Conservation (phyloP, 306 rosid genomes). For the Amphicarpaea edgeworthii region DNA sequence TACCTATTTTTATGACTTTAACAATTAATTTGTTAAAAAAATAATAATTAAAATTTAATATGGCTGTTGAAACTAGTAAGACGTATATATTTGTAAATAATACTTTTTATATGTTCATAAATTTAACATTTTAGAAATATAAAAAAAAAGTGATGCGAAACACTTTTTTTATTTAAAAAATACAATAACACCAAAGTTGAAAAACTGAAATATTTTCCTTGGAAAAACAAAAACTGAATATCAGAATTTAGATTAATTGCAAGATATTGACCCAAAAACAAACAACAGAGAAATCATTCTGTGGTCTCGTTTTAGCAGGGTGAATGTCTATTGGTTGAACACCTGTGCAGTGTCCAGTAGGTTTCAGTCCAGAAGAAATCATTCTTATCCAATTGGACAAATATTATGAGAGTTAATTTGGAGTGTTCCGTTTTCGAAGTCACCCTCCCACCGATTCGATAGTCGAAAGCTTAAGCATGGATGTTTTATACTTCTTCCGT, state of each 20-base stretch:
- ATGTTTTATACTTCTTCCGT: no score
- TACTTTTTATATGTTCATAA: background rate
- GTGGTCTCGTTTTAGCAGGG: background rate
- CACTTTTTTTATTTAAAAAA: background rate
- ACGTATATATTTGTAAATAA: no score
- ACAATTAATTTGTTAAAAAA: background rate
- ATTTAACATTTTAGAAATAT: background rate
- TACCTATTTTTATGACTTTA: background rate
- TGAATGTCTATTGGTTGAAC: constrained; percentile 38
- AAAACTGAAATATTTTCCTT: constrained; percentile 7
- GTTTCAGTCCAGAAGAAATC: constrained; percentile 10
- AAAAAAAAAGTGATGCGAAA: background rate
- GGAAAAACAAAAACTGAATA: constrained; percentile 6
- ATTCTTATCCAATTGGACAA: constrained; percentile 41
- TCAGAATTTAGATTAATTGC: background rate
- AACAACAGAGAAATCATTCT: background rate
- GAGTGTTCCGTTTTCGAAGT: background rate
- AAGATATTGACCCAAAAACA: background rate
- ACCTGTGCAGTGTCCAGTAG: constrained; percentile 11
- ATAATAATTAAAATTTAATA: no score
- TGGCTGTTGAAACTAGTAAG: no score
- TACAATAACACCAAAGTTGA: background rate
- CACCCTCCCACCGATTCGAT: constrained; percentile 26
- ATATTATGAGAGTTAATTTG: background rate
- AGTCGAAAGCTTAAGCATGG: no score